phyloP scores from a whole-genome alignment of 257 asterid genomes.

The Nicotiana noctiflora region DNA sequence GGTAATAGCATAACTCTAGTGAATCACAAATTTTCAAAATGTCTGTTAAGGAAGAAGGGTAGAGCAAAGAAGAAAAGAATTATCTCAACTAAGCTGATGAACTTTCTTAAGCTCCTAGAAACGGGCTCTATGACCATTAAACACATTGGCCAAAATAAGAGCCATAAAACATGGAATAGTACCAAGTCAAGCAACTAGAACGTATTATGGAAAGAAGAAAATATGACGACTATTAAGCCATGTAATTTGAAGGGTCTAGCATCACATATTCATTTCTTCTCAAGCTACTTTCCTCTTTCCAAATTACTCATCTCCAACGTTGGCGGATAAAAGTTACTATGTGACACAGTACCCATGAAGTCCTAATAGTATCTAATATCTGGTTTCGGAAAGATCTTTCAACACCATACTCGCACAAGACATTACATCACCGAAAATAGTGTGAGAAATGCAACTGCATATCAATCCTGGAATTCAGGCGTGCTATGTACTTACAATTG shows the following conservation, averaged over 20 bases:
- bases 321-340: not conserved
- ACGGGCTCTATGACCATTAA: not conserved
- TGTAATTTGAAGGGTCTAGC: constrained; percentile 3
- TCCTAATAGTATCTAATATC: not conserved
- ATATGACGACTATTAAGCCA: not conserved
- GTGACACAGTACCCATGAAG: not conserved
- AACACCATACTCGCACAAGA: not conserved
- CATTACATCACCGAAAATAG: not conserved
- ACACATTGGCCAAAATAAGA: not conserved
- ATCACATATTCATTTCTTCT: not conserved
- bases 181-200: not conserved
- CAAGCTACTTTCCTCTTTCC: not conserved
- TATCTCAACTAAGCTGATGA: not conserved
- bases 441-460: not conserved
- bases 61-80: not conserved
- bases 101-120: not conserved
- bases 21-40: not conserved
- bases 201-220: not conserved
- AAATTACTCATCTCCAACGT: not conserved
- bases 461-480: not conserved
- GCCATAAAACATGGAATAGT: not conserved
- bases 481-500: constrained; percentile 59
- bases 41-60: not conserved
- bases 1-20: not conserved
- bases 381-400: not conserved